Percentiles rank a stretch among this genome's conserved stretches.
These are phyloP conservation scores for Tuctoria greenei DNA, from an alignment of 176 grass and related monocot genomes.

Conservation along the genomic window DNA sequence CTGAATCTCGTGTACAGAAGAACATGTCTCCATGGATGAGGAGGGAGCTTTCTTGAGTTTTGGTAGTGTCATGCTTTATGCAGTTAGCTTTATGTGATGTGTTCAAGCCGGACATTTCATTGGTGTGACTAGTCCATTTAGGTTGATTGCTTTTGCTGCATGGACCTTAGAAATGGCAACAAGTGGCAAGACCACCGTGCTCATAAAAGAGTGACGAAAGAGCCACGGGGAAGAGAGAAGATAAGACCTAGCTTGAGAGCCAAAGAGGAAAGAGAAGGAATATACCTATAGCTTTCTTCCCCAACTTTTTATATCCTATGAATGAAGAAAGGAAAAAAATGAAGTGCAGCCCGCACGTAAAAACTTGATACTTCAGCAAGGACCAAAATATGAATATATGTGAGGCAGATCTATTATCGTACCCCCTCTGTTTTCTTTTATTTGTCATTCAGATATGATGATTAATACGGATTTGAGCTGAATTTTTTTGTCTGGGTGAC, in stretches of 20 bases:
- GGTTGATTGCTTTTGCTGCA: background rate
- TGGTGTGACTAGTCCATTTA: background rate
- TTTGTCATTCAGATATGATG: no score
- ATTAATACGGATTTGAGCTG: no score
- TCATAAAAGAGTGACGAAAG: constrained; percentile 28
- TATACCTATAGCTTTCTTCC: background rate
- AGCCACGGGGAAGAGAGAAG: background rate
- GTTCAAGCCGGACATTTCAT: constrained; percentile 22
- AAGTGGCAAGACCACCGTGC: constrained; percentile 44
- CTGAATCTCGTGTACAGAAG: background rate
- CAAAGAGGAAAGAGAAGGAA: no score
- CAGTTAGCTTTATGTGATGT: constrained; percentile 22
- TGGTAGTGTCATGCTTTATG: background rate
- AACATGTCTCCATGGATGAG: background rate
- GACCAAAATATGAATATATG: constrained; percentile 1
- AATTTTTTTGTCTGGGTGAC: no score
- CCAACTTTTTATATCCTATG: background rate
- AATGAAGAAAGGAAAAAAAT: background rate
- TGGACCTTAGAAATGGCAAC: constrained; percentile 32
- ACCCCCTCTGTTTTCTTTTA: no score
- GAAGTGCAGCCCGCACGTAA: background rate
- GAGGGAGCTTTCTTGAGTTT: background rate
- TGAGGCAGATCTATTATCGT: no score
- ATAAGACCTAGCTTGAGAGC: no score
- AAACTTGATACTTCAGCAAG: constrained; percentile 23